phyloP scores from a whole-genome alignment of 208 protist genomes.

The Histomonas meleagridis region DNA sequence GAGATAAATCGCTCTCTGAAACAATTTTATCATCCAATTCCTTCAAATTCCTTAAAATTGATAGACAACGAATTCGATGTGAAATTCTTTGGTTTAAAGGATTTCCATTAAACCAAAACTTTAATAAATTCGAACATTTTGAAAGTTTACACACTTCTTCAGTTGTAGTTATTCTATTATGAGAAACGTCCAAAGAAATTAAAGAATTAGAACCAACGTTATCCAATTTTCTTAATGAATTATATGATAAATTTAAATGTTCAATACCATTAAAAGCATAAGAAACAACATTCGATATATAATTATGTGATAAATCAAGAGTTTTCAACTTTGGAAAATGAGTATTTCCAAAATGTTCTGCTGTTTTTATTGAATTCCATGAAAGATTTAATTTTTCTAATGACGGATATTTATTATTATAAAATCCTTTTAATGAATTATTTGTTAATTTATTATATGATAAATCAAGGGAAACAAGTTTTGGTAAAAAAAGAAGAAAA shows the following conservation, averaged over 20 bases:
- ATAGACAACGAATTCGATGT: background rate
- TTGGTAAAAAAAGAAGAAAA: background rate
- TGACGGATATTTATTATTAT: too few relatives aligned
- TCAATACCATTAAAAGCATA: background rate
- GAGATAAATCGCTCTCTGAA: background rate
- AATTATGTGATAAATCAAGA: background rate
- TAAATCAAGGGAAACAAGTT: background rate
- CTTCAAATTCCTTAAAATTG: background rate
- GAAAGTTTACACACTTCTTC: slow-evolving; percentile 4
- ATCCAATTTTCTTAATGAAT: background rate
- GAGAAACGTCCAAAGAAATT: background rate
- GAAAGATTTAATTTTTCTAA: background rate
- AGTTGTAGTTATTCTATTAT: slow-evolving; percentile 1
- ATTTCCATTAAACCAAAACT: slow-evolving; percentile 13
- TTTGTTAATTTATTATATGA: background rate
- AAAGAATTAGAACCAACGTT: background rate
- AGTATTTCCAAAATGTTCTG: background rate
- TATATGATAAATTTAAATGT: background rate
- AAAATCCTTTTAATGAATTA: background rate
- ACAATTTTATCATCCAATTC: background rate
- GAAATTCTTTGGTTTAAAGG: background rate
- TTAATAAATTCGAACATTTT: background rate
- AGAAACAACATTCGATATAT: background rate
- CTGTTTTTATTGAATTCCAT: background rate
- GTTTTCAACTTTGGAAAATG: background rate